Conservation (phyloP, 495 filamentous ascomycete genomes). For the Penicillium goetzii region DNA sequence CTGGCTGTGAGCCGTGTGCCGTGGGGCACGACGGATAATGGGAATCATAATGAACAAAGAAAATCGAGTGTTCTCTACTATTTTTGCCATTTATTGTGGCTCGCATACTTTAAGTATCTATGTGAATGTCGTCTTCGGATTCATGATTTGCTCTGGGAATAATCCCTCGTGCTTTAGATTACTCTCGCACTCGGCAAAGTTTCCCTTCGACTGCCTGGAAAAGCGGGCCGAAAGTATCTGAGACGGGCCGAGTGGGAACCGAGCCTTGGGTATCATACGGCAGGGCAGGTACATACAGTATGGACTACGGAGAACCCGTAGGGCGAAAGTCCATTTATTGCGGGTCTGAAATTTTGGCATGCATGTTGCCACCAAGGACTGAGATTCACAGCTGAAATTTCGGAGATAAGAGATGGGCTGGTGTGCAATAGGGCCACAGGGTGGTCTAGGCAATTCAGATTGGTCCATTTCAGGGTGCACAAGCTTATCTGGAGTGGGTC, state of each 20-base stretch:
- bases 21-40: too few species aligned
- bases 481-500: conserved; percentile 13
- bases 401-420: conserved; percentile 5
- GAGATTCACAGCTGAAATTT: conserved; percentile 3
- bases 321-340: conserved; percentile 1
- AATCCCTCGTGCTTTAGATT: neutral
- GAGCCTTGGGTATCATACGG: neutral
- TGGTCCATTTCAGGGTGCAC: neutral
- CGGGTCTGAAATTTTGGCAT: conserved; percentile 3
- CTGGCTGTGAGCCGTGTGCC: too few species aligned
- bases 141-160: neutral
- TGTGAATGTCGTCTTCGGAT: neutral
- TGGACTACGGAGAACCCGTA: conserved; percentile 4
- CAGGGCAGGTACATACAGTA: too few species aligned
- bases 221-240: conserved; percentile 4
- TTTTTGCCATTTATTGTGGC: too few species aligned
- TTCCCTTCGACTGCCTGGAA: neutral
- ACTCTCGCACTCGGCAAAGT: neutral
- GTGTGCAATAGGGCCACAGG: neutral
- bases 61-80: too few species aligned
- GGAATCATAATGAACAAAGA: too few species aligned
- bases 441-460: neutral
- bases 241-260: conserved; percentile 3
- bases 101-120: neutral
- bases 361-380: conserved; percentile 7